These are phyloP conservation scores for Mortierella sp. DNA, from an alignment of 371 early-diverging fungal genomes.

Conservation along the genomic window DNA sequence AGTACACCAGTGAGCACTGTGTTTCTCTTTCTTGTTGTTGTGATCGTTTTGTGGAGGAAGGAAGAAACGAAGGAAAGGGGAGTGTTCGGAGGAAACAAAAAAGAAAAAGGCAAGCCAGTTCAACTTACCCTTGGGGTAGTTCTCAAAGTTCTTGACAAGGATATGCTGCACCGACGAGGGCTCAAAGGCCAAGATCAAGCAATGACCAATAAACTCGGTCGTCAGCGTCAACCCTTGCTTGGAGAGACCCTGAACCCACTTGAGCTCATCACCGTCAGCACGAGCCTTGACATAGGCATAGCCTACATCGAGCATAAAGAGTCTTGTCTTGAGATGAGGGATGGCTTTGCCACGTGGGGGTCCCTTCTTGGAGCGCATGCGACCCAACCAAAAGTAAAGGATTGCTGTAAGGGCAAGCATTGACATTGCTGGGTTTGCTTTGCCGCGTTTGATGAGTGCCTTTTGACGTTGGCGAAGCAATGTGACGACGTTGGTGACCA, in stretches of 20 bases:
- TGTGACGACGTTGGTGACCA: conserved; percentile 44
- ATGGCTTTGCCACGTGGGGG: conserved; percentile 52
- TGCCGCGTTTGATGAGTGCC: conserved; percentile 50
- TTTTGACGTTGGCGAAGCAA: conserved; percentile 53
- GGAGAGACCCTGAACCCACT: conserved; percentile 48
- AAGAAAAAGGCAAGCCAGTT: neutral
- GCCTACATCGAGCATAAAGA: conserved; percentile 50
- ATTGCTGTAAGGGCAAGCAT: conserved; percentile 55
- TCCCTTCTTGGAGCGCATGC: conserved; percentile 47
- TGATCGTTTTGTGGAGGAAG: neutral
- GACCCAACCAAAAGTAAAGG: conserved; percentile 57
- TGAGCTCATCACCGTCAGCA: conserved; percentile 38
- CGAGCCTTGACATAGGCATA: conserved; percentile 39
- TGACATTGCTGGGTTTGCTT: conserved; percentile 55
- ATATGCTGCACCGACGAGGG: conserved; percentile 59
- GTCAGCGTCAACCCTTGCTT: conserved; percentile 54
- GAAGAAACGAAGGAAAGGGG: neutral
- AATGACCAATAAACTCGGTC: conserved; percentile 49
- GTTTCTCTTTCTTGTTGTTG: neutral
- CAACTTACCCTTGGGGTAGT: conserved; percentile 56
- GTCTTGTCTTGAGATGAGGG: conserved; percentile 36
- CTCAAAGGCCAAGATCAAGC: conserved; percentile 51
- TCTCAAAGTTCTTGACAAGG: conserved; percentile 60
- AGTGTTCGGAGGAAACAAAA: neutral
- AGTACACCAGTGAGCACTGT: neutral